phyloP scores from a whole-genome alignment of 139 green algal genomes.

The Chlorella sp. region DNA sequence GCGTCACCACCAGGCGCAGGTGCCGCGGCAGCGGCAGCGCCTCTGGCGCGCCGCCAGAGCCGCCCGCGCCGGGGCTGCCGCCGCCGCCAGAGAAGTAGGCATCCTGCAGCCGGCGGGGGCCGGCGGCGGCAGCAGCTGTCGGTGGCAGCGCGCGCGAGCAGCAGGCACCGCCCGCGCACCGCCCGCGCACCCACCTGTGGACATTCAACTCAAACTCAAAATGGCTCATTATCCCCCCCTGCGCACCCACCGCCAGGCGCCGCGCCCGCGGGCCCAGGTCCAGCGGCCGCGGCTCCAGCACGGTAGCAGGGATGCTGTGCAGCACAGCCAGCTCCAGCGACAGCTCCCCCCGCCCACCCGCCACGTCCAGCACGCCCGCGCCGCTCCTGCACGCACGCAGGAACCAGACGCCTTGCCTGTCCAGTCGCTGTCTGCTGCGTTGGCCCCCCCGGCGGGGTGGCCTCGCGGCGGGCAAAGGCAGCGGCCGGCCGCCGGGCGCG shows the following conservation, averaged over 20 bases:
- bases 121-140: not conserved
- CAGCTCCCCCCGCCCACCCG: constrained; percentile 58
- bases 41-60: not conserved
- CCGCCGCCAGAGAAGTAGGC: not conserved
- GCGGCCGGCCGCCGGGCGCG: too few species aligned
- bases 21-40: constrained; percentile 18
- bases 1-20: constrained; percentile 38
- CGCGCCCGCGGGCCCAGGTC: constrained; percentile 30
- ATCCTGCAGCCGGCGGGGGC: not conserved
- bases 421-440: too few species aligned
- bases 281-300: constrained; percentile 53
- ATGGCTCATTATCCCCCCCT: too few species aligned
- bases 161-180: not conserved
- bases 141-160: not conserved
- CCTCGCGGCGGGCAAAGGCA: too few species aligned
- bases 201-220: too few species aligned
- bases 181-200: not conserved
- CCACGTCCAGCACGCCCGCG: too few species aligned
- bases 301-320: constrained; percentile 38
- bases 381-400: too few species aligned
- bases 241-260: constrained; percentile 32
- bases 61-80: too few species aligned
- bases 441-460: too few species aligned
- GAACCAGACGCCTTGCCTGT: too few species aligned
- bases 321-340: constrained; percentile 57